phyloP scores from a whole-genome alignment of 1,139 yeast species.

The Candida tunisiensis region DNA sequence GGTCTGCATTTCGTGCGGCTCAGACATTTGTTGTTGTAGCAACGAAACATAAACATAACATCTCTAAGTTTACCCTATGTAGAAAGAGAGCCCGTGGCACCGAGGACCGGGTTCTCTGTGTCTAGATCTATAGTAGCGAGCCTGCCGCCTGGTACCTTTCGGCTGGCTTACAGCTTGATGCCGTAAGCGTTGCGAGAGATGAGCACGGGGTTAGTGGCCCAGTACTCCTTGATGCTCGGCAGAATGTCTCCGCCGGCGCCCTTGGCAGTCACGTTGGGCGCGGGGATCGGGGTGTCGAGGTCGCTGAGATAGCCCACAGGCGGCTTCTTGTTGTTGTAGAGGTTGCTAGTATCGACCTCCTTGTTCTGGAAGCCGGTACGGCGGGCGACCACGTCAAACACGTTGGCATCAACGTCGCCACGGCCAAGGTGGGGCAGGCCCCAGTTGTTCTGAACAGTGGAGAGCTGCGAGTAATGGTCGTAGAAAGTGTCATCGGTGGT shows the following conservation, averaged over 20 bases:
- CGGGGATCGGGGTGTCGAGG: constrained; percentile 18
- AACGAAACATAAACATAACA: too few species aligned
- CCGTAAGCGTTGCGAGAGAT: too few species aligned
- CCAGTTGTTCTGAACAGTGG: constrained; percentile 31
- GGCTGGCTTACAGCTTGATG: too few species aligned
- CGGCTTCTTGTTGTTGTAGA: constrained; percentile 24
- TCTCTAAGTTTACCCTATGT: too few species aligned
- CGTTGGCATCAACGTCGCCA: constrained; percentile 30
- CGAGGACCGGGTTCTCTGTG: too few species aligned
- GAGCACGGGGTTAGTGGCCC: too few species aligned
- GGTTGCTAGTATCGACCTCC: constrained; percentile 21
- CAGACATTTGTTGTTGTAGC: too few species aligned
- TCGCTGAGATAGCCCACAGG: constrained; percentile 25
- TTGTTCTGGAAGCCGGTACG: constrained; percentile 19
- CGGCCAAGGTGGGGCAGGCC: constrained; percentile 30
- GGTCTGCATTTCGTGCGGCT: too few species aligned
- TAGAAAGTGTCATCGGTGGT: constrained; percentile 29
- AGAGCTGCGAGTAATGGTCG: constrained; percentile 30
- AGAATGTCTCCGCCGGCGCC: constrained; percentile 29
- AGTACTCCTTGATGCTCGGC: too few species aligned
- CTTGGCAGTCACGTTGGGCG: constrained; percentile 22
- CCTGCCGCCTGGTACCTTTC: too few species aligned
- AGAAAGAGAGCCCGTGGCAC: too few species aligned
- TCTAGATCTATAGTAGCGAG: too few species aligned
- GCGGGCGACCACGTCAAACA: constrained; percentile 24